Base-by-base conservation (phyloP, 2,329 filamentous ascomycete species). In the Orbilia ellipsospora region DNA sequence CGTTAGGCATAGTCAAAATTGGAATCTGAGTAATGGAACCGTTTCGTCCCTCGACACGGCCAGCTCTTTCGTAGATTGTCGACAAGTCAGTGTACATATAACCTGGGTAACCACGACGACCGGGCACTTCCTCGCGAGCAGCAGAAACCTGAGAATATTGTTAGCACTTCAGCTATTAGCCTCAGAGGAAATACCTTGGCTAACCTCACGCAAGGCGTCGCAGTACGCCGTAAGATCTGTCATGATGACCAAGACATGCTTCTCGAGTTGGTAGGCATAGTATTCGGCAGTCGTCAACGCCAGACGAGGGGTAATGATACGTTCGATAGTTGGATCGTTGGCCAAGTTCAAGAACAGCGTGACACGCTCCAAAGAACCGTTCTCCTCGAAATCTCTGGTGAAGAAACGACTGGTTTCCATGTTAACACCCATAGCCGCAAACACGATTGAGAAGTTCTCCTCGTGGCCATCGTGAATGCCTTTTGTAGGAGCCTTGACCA, bases 51-150 rank as follows among this genome's bases (percentile, higher is more conserved):
- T 93, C 87, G 60, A 99, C 95, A 91, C 95, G 95, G 82, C 95
- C 95, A 80, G 95, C 95, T 86, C 95, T 94, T 85, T 99, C 95
- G 87, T 99, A 99, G 81, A 99, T 97, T 82, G 95, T 99, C 74
- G 95, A 97, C 90, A 99, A 92, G 89, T 99, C 96, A 80, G 95
- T 99, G 87, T 99, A 99, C 95, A 99, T 99, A 88, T 99, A 99
- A 92, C 95, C 95, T 64, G 95, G 95, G 86, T 95, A 99, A 88
- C 95, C 95, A 90, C 95, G 94, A 84, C 95, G 94, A 87, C 95
- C 95, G 48, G 95, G 95, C 51, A 99, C 95, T 90, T 99, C 95
- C 88, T 99, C 95, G 86, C 95, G 90, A 63, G 95, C 95, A 65
- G 95, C 94, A 13, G 95, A 99, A 60, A 99, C 95, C 73, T 77